Conservation (phyloP, 768 basidiomycete species). For the Suillus sp. region DNA sequence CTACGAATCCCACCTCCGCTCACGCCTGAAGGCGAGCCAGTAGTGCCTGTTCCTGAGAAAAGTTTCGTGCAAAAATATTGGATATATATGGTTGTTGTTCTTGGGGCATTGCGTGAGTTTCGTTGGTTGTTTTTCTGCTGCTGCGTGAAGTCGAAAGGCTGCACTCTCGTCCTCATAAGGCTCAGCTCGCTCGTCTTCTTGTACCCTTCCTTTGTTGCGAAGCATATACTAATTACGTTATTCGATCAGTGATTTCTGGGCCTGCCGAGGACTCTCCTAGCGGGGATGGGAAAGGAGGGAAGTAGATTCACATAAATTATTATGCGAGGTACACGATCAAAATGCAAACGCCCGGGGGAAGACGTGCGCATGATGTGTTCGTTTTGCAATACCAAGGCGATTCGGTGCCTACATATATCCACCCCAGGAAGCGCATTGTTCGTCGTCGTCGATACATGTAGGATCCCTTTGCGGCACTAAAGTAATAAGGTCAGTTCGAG, state of each 20-base stretch:
- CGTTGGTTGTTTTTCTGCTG: background rate
- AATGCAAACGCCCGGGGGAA: background rate
- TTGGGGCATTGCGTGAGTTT: constrained; percentile 60
- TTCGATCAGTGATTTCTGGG: constrained; percentile 30
- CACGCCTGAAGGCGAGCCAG: constrained; percentile 63
- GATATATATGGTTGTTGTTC: constrained; percentile 70
- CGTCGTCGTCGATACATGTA: too few relatives aligned
- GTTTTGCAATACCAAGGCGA: too few relatives aligned
- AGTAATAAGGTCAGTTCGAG: too few relatives aligned
- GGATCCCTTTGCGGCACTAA: too few relatives aligned
- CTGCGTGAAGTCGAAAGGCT: background rate
- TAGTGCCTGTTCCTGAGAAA: constrained; percentile 66
- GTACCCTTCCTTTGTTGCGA: constrained; percentile 1
- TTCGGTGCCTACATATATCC: too few relatives aligned
- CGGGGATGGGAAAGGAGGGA: constrained; percentile 27
- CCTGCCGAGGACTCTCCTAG: constrained; percentile 31
- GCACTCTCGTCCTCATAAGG: background rate
- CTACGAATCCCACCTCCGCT: constrained; percentile 69
- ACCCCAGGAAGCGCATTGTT: too few relatives aligned
- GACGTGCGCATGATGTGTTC: too few relatives aligned
- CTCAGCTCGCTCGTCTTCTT: background rate
- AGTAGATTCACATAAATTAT: constrained; percentile 14
- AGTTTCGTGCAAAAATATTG: constrained; percentile 89
- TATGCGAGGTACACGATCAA: background rate
- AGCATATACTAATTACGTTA: background rate